Evolutionary conservation across 2,329 filamentous ascomycete species (phyloP).

Genomic region (Xylariaceae sp.): DNA sequence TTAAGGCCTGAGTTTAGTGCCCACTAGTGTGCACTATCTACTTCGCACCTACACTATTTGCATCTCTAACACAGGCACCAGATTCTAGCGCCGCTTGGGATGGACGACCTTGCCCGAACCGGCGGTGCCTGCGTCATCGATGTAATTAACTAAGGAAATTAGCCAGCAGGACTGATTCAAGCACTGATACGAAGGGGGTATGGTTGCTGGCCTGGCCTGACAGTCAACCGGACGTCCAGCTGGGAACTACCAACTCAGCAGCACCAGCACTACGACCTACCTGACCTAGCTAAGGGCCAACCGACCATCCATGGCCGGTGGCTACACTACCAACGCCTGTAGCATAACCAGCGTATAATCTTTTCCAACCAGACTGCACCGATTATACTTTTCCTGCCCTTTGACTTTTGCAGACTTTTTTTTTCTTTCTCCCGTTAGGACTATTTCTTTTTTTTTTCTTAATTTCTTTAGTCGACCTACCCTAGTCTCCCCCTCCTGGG

Average conservation of each 20-base stretch:
- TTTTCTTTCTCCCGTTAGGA: too few species aligned
- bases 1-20: not conserved
- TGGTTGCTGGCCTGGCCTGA: not conserved
- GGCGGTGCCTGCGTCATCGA: slow-evolving; percentile 15
- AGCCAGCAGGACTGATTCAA: slow-evolving; percentile 2
- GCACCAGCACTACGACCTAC: not conserved
- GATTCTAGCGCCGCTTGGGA: slow-evolving; percentile 11
- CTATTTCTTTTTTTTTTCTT: too few species aligned
- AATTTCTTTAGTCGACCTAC: too few species aligned
- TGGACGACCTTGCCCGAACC: slow-evolving; percentile 8
- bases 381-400: too few species aligned
- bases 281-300: not conserved
- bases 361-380: too few species aligned
- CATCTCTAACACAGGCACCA: not conserved
- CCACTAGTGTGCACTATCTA: not conserved
- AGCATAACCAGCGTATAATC: too few species aligned
- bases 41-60: not conserved
- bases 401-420: too few species aligned
- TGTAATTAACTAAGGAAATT: slow-evolving; percentile 3
- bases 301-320: not conserved
- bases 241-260: too few species aligned
- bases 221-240: too few species aligned
- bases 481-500: not conserved
- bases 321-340: too few species aligned
- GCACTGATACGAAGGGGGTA: slow-evolving; percentile 1